Evolutionary conservation across 2,329 filamentous ascomycete species (phyloP), one percentile per base, ranked within the genome.

Genomic region (Sporothrix curviconia): DNA sequence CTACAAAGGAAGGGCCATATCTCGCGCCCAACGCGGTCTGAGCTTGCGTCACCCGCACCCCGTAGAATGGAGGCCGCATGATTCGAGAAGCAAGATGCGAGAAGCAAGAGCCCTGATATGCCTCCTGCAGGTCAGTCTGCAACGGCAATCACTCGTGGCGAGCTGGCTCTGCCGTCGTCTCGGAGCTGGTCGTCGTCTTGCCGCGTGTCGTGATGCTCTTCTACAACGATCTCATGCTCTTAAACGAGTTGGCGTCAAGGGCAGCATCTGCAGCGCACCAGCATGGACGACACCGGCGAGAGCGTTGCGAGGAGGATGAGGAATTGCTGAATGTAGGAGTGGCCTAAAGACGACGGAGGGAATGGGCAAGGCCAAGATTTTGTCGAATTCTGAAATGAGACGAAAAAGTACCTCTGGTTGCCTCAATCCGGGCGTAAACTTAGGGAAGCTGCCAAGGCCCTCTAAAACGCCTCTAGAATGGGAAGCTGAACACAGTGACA

Each of bases 181-280:
- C 22, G 22, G 14, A 24, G 24, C 17, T 15, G 15, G 22, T 36
- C 6, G 51, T 24, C 36, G 36, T 52, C 25, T 4, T 54, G 22
- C 34, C 8, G 44, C 15, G 28, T 22, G 49, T 44, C 17, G 40
- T 46, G 56, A 40, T 30, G 47, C 43, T 39, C 49, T 36, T 44
- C 42, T 58, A 58, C 44, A 55, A 34, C 51, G 37, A 55, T 58
- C 17, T 37, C 51, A 58, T 58, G 57, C 56, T 54, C 22, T 43
- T 58, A 55, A 22, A 24, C 43, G 56, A 36, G 19, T 15, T n/a
- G 50, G 5, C 34, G 25, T 24, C 17, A 28, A 14, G 30, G 37
- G 47, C 15, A 28, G 39, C 22, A 7, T 34, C 17, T 9, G 51
- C 22, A 30, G 22, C 11, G 17, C 28, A 12, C 7, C 9, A 53